Base-by-base conservation (phyloP, 1,139 yeast genomes). In the Eremothecium sinecaudum region DNA sequence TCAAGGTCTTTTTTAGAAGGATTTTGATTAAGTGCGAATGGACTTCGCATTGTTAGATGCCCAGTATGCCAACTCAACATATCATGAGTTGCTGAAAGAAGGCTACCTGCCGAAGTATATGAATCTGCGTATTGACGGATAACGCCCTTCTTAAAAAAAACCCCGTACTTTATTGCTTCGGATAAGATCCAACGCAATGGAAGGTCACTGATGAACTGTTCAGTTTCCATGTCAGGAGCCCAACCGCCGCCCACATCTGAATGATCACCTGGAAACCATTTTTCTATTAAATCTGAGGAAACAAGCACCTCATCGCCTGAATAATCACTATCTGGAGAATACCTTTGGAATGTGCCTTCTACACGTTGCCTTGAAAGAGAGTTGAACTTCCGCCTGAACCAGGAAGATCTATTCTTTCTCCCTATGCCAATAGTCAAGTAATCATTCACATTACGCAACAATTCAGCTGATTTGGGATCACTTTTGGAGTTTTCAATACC, bases 221-320 rank as follows among this genome's bases (percentile, higher is more conserved):
- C 66, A 1, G 49, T 41, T 27, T 59, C 47, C 2, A 46, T 37
- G 43, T 68, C 71, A 3, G 63, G 54, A 1, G 59, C 52, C 73
- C 76, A 73, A 3, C 79, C 79, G 3, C 82, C 82, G 2, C 83
- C 82, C 39, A 73, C 57, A 50, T 76, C 82, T 3, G 77, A 64
- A 52, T 76, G 83, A 47, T 72, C 73, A 1, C 83, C 83, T 1
- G 79, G 71, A 46, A 76, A 77, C 75, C 77, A 75, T 32, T 69
- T 51, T 47, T 74, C 79, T 5, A 67, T 45, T 14, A 71, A 45
- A 47, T 72, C 78, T 2, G 51, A 38, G 2, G 49, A 38, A 23
- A 44, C 19, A 10, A 38, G 24, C 1, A 31, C 32, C 17, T 28
- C 26, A 5, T 33, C 30, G 18, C 29, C 27, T 7, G 23, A 19